Evolutionary conservation across 2,329 filamentous ascomycete species (phyloP), one percentile per base, ranked within the genome.

Genomic region (Fusarium sp.): DNA sequence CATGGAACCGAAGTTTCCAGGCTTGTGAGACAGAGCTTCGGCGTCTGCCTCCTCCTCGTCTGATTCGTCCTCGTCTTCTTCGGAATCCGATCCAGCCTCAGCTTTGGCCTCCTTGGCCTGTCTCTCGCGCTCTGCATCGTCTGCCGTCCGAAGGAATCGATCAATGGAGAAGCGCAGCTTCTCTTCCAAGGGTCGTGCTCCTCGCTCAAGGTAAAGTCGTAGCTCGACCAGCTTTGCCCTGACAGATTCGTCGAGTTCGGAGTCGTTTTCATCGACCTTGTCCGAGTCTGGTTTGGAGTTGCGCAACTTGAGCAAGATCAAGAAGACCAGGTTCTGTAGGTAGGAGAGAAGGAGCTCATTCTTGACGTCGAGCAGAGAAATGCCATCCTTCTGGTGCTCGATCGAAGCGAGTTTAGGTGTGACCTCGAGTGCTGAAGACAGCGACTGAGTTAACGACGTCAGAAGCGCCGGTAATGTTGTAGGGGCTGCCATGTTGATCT

Each of bases 331-430:
- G 74, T 97, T 96, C 75, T 99, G 95, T 0, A 99, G 85, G 79
- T 99, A 99, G 6, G 95, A 95, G 37, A 99, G 89, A 18, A 99
- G 89, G n/a, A 99, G 86, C 77, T 99, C 96, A 80, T 96, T 98
- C 82, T 99, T 99, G 68, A 93, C 89, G 76, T 98, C 94, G 74
- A 99, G 90, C 2, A 99, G 88, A 1, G 96, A 97, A 59, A 99
- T 96, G 75, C 96, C 95, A 73, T 97, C 89, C 67, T 90, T 85
- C 2, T 92, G 90, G n/a, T 92, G 88, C 47, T 91, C 82, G 61
- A 96, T 86, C 15, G 83, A 78, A n/a, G 84, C 77, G 18, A 88
- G 77, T 47, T 87, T 87, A 0, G 90, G 88, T 0, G 90, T 85
- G 8, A 90, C 88, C 59, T 94, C 88, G 43, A 90, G 84, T 0